phyloP scores from a whole-genome alignment of 345 rosid genomes.

The Garcia nutans region DNA sequence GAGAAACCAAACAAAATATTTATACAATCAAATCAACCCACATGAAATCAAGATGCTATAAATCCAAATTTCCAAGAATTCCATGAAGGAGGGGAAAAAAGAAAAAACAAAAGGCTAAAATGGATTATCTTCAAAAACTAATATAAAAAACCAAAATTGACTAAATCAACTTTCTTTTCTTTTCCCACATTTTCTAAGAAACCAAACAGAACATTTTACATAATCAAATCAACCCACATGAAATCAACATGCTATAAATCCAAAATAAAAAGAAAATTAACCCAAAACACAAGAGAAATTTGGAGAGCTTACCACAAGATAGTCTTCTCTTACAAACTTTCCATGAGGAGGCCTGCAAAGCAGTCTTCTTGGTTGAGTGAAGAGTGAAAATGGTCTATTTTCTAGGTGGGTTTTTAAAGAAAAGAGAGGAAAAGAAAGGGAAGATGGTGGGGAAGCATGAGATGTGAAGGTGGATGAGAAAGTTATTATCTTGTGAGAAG shows the following conservation, averaged over 20 bases:
- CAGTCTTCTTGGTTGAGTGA: conserved; percentile 55
- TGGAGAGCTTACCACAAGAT: conserved; percentile 64
- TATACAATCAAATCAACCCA: not conserved
- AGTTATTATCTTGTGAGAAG: conserved; percentile 9
- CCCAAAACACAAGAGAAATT: not conserved
- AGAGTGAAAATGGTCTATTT: conserved; percentile 38
- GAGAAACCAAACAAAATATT: not conserved
- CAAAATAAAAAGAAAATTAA: not conserved
- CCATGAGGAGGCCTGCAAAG: conserved; percentile 76
- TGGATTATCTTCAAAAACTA: not conserved
- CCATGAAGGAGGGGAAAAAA: not conserved
- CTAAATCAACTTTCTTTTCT: not conserved
- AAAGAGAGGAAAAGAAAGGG: conserved; percentile 26
- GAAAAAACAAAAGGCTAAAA: not conserved
- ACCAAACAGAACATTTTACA: not conserved
- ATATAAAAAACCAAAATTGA: not conserved
- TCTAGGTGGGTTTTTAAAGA: conserved; percentile 33
- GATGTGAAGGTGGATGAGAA: conserved; percentile 27
- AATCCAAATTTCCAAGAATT: not conserved
- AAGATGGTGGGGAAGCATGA: conserved; percentile 5
- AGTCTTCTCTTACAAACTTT: conserved; percentile 74
- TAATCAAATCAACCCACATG: not conserved
- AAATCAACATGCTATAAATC: not conserved
- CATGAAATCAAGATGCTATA: not conserved
- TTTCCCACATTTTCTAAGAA: not conserved